Conservation (phyloP, 768 basidiomycete species). For the Serendipita sp. region DNA sequence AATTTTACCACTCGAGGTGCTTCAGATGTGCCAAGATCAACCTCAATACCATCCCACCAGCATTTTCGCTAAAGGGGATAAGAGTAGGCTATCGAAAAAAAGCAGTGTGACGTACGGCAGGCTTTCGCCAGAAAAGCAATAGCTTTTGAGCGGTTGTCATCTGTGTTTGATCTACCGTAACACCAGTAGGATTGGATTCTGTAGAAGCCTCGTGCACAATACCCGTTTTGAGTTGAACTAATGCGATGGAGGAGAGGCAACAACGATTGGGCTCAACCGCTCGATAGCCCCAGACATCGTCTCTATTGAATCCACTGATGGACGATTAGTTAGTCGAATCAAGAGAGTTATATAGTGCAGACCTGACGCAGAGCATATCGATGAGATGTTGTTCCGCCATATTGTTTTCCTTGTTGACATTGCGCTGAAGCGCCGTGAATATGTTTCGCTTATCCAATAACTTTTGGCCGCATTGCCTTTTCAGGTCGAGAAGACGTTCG, state of each 20-base stretch:
- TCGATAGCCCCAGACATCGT: slow-evolving; percentile 97
- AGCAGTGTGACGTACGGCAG: slow-evolving; percentile 56
- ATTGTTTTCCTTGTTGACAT: slow-evolving; percentile 99
- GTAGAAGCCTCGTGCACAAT: slow-evolving; percentile 49
- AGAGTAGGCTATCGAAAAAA: slow-evolving; percentile 8
- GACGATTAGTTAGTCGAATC: background rate
- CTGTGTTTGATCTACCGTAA: slow-evolving; percentile 77
- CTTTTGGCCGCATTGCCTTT: slow-evolving; percentile 72
- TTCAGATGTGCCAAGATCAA: slow-evolving; percentile 51
- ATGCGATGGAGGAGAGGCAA: slow-evolving; percentile 95
- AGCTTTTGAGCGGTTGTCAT: slow-evolving; percentile 98
- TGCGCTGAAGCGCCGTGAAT: slow-evolving; percentile 94
- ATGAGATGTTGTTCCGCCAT: slow-evolving; percentile 98
- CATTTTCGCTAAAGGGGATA: slow-evolving; percentile 66
- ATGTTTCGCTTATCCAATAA: slow-evolving; percentile 83
- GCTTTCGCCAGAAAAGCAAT: slow-evolving; percentile 95
- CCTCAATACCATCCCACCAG: slow-evolving; percentile 98
- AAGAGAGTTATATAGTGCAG: slow-evolving; percentile 17
- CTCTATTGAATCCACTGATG: slow-evolving; percentile 81
- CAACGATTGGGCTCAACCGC: slow-evolving; percentile 91
- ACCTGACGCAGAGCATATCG: slow-evolving; percentile 99
- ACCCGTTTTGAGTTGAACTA: slow-evolving; percentile 94
- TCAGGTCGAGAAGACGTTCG: slow-evolving; percentile 58
- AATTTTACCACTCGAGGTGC: slow-evolving; percentile 54
- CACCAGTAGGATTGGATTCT: slow-evolving; percentile 34